Percentiles rank a stretch among this genome's conserved stretches.
These are phyloP conservation scores for Solanum sejunctum DNA, from an alignment of 257 asterid species.

Conservation along the genomic window DNA sequence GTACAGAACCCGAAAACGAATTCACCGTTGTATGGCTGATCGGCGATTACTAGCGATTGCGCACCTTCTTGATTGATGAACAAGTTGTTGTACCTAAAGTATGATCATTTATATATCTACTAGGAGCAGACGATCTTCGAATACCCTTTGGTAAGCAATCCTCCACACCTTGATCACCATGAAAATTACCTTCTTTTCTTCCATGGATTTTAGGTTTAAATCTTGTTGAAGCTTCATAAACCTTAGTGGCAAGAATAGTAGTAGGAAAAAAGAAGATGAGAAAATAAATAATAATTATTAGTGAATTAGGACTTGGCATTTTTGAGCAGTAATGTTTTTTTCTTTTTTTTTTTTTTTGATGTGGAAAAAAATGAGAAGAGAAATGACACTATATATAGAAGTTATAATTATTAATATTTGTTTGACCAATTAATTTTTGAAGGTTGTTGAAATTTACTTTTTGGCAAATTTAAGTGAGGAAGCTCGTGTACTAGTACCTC, in stretches of 20 bases:
- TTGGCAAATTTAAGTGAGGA: slow-evolving; percentile 1
- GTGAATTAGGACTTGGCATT: background rate
- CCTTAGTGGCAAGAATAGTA: background rate
- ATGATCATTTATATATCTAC: slow-evolving; percentile 42
- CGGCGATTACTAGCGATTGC: too few relatives aligned
- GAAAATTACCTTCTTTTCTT: background rate
- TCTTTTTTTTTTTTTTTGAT: background rate
- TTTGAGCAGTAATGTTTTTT: background rate
- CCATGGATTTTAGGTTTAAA: slow-evolving; percentile 13
- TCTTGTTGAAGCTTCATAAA: slow-evolving; percentile 2
- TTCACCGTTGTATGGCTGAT: too few relatives aligned
- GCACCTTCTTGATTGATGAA: slow-evolving; percentile 9
- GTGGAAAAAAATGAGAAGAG: background rate
- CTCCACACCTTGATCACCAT: slow-evolving; percentile 24
- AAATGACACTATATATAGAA: slow-evolving; percentile 13
- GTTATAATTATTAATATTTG: slow-evolving; percentile 7
- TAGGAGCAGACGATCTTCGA: slow-evolving; percentile 47
- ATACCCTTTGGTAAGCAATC: slow-evolving; percentile 59
- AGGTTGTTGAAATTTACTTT: background rate
- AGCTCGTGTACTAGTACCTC: slow-evolving; percentile 16
- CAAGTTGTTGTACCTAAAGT: slow-evolving; percentile 26
- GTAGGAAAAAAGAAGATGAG: background rate
- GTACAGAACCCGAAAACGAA: too few relatives aligned
- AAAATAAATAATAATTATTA: background rate
- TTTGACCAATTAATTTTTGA: slow-evolving; percentile 17